A percentile compares a stretch with the other conserved stretches of the same genome.
These are phyloP conservation scores for Paramecium sexaurelia DNA, from an alignment of 73 alveolate species.

Conservation along the genomic window DNA sequence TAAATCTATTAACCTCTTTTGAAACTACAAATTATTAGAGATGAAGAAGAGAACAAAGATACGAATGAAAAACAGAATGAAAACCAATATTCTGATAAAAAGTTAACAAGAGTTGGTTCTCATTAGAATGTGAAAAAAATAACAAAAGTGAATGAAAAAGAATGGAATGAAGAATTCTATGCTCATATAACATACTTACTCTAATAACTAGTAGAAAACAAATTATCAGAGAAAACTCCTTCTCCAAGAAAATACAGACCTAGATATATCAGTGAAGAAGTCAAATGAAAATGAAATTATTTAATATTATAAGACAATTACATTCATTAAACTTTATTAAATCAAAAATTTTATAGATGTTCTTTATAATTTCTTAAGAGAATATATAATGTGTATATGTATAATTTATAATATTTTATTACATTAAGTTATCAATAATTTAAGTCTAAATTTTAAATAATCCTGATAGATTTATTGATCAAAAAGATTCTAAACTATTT, in stretches of 20 bases:
- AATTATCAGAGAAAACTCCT: background rate
- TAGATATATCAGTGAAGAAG: slow-evolving; percentile 44
- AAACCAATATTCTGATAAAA: background rate
- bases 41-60: background rate
- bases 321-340: background rate
- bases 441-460: no score
- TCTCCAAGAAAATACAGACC: slow-evolving; percentile 20
- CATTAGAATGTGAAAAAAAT: background rate
- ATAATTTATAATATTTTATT: no score
- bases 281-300: slow-evolving; percentile 9
- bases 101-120: background rate
- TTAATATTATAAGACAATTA: background rate
- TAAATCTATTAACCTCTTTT: background rate
- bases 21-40: background rate
- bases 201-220: background rate
- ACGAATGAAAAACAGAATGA: background rate
- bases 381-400: background rate
- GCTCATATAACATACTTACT: slow-evolving; percentile 1
- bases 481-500: no score
- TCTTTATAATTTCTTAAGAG: background rate
- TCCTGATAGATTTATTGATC: no score
- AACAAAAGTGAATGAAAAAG: background rate
- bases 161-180: slow-evolving; percentile 54
- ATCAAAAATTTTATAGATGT: background rate
- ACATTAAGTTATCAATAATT: no score